Percentiles rank a stretch among this genome's conserved stretches.
Evolutionary conservation across 2,329 filamentous ascomycete genomes (phyloP).

Genomic region (Pseudogymnoascus sp.): DNA sequence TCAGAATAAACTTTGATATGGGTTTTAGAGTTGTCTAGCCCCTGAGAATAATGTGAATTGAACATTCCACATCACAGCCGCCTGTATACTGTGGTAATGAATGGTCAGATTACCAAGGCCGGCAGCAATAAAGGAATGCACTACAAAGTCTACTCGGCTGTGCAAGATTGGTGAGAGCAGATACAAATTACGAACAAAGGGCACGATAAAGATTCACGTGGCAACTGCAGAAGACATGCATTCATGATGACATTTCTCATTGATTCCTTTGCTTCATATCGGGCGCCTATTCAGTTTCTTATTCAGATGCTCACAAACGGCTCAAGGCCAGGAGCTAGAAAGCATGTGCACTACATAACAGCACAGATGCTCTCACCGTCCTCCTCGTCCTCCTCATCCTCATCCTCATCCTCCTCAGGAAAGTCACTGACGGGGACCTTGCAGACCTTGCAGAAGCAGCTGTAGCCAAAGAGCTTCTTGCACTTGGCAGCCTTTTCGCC

Average conservation of each 20-base stretch:
- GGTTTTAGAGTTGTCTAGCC: background rate
- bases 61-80: background rate
- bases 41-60: background rate
- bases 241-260: background rate
- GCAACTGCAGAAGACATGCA: background rate
- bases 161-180: background rate
- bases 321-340: background rate
- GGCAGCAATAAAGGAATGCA: background rate
- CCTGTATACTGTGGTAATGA: background rate
- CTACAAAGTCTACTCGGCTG: background rate
- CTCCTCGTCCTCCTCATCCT: background rate
- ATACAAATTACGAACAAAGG: background rate
- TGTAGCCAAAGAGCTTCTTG: constrained; percentile 1
- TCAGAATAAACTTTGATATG: background rate
- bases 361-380: background rate
- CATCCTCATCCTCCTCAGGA: background rate
- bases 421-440: background rate
- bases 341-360: background rate
- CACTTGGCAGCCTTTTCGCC: background rate
- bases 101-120: background rate
- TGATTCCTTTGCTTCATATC: background rate
- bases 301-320: constrained; percentile 1
- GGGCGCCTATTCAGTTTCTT: background rate
- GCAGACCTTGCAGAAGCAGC: background rate
- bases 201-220: background rate